phyloP scores from a whole-genome alignment of 176 grass and related monocot genomes.

The Eleusine coracana region DNA sequence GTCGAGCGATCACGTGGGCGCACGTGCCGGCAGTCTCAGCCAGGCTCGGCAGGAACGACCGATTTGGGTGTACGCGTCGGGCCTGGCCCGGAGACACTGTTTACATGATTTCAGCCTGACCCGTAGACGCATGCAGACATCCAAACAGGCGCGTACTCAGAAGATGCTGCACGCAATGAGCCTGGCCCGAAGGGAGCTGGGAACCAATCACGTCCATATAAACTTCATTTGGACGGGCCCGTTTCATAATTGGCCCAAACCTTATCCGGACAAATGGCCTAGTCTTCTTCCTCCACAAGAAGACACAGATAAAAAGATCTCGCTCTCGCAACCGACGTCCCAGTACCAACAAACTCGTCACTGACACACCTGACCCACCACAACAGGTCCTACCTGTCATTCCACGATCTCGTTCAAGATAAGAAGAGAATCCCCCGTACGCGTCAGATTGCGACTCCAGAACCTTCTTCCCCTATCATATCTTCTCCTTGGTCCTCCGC shows the following conservation, averaged over 20 bases:
- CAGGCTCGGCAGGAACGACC: too few relatives aligned
- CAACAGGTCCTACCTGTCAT: slow-evolving; percentile 1
- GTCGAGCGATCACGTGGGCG: too few relatives aligned
- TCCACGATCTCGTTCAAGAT: rapidly evolving
- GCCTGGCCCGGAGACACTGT: too few relatives aligned
- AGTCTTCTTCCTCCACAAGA: neutral
- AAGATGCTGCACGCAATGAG: too few relatives aligned
- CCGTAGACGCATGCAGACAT: too few relatives aligned
- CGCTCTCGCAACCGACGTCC: neutral
- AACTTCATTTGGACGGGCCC: neutral
- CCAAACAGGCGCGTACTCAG: too few relatives aligned
- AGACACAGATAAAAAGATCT: neutral
- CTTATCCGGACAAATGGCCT: neutral
- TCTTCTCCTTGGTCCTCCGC: slow-evolving; percentile 12
- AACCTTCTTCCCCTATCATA: slow-evolving; percentile 17
- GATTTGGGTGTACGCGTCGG: too few relatives aligned
- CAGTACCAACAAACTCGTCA: neutral
- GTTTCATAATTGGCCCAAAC: neutral
- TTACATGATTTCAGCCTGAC: too few relatives aligned
- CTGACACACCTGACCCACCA: neutral
- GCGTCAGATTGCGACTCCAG: slow-evolving; percentile 30
- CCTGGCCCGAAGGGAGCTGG: too few relatives aligned
- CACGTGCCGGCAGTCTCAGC: too few relatives aligned
- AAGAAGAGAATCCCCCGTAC: neutral
- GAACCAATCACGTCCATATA: too few relatives aligned